phyloP scores from a whole-genome alignment of 179 eudicot genomes.

The Monotropa hypopitys region DNA sequence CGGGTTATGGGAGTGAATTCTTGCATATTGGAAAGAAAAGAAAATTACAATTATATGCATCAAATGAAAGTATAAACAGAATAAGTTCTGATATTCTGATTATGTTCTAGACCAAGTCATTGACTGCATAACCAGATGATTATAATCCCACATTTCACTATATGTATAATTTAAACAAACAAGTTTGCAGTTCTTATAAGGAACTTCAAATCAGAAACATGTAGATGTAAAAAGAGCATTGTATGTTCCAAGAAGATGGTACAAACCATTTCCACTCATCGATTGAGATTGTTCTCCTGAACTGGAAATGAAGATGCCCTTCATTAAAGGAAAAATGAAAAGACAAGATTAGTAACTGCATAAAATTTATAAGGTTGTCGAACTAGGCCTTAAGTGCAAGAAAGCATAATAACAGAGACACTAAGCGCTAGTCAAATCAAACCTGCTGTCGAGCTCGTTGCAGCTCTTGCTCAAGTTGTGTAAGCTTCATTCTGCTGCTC shows the following conservation, averaged over 20 bases:
- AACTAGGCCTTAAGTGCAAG: not conserved
- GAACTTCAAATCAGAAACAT: not conserved
- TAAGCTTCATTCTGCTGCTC: slow-evolving; percentile 89
- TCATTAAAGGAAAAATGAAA: slow-evolving; percentile 15
- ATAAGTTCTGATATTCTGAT: not conserved
- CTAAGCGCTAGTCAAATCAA: slow-evolving; percentile 3
- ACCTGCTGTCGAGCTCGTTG: slow-evolving; percentile 99
- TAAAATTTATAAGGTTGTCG: not conserved
- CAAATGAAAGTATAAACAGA: not conserved
- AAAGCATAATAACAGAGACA: not conserved
- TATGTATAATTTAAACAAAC: not conserved
- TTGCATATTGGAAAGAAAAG: not conserved
- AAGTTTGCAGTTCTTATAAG: not conserved
- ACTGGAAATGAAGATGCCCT: slow-evolving; percentile 92
- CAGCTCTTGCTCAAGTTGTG: slow-evolving; percentile 92
- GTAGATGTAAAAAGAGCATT: not conserved
- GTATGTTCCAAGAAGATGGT: not conserved
- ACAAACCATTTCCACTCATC: slow-evolving; percentile 74
- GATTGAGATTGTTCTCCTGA: slow-evolving; percentile 87
- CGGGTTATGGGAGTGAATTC: not conserved
- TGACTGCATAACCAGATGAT: not conserved
- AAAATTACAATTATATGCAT: no score
- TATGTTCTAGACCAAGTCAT: not conserved
- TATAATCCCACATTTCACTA: not conserved
- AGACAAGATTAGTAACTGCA: not conserved